Evolutionary conservation across 192 early-diverging fungal species (phyloP), one percentile per base, ranked within the genome.

Genomic region (Phycomyces nitens): DNA sequence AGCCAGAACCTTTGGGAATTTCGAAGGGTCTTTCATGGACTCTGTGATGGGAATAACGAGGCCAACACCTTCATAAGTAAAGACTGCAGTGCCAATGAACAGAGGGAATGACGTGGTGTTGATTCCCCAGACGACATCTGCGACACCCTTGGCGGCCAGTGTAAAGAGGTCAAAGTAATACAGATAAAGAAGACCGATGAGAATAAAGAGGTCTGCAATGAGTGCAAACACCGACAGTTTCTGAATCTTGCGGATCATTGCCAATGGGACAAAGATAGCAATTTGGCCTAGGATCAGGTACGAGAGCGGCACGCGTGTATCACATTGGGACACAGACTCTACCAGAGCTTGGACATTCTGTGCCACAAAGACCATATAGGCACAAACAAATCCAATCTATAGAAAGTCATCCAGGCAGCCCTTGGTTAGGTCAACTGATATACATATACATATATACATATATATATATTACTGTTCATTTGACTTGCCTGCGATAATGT

Each of bases 61-160:
- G 21, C 5, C 24, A 11, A 66, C 57, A 26, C 65, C 65, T 74
- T 97, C 95, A 71, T 89, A 97, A 5, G 92, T 88, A 73, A 92
- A 97, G 51, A 95, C 89, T 21, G 93, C 93, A 5, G 95, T 97
- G 44, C 95, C 95, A 52, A 97, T 85, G 66, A 97, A 92, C 47
- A 95, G 77, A 14, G 92, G 83, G 75, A 93, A 95, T 60, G 79
- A 80, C 65, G 88, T 76, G 29, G 81, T 71, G 80, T 94, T 97
- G 68, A 96, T 82, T 62, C 79, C 79, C 64, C 73, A 62, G 58
- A 85, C 77, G 4, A 94, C 78, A 18, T 85, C 76, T 20, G 87
- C 85, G 23, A 84, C 66, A 5, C 90, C 90, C 42, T 65, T 62
- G 9, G 72, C 79, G 47, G 76, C 62, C 53, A 97, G 64, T 27